These are phyloP conservation scores for Hypoxylon sp. DNA, from an alignment of 2,329 filamentous ascomycete species.

Conservation along the genomic window DNA sequence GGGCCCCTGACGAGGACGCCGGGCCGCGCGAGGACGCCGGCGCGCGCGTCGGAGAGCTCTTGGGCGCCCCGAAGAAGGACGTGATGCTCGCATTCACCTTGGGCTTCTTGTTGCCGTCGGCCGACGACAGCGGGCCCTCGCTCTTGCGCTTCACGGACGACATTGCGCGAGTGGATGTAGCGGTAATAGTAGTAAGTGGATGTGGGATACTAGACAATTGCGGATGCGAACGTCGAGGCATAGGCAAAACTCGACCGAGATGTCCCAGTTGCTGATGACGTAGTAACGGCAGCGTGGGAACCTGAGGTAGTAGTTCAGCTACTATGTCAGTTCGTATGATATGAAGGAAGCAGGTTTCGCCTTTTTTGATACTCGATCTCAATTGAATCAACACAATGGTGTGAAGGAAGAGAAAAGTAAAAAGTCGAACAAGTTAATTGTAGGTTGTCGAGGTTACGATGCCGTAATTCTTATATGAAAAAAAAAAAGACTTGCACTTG, in stretches of 20 bases:
- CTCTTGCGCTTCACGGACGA: slow-evolving; percentile 73
- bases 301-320: no score
- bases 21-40: slow-evolving; percentile 4
- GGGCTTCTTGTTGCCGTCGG: slow-evolving; percentile 74
- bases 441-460: slow-evolving; percentile 2
- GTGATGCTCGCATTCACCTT: slow-evolving; percentile 82
- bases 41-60: slow-evolving; percentile 47
- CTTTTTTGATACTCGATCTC: background rate
- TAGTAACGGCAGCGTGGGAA: slow-evolving; percentile 21
- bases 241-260: slow-evolving; percentile 7
- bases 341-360: background rate
- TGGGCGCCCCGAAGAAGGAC: slow-evolving; percentile 84
- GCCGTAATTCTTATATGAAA: slow-evolving; percentile 14
- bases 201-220: background rate
- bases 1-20: slow-evolving; percentile 29
- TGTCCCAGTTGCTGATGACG: slow-evolving; percentile 24
- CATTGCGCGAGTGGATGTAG: slow-evolving; percentile 48
- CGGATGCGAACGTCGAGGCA: background rate
- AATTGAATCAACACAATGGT: background rate
- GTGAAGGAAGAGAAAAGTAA: background rate
- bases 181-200: no score
- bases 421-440: slow-evolving; percentile 18
- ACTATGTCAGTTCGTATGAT: no score
- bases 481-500: background rate
- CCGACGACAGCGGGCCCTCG: slow-evolving; percentile 51